Base-by-base conservation (phyloP, 129 eudicot genomes). In the Flaveria bidentis region DNA sequence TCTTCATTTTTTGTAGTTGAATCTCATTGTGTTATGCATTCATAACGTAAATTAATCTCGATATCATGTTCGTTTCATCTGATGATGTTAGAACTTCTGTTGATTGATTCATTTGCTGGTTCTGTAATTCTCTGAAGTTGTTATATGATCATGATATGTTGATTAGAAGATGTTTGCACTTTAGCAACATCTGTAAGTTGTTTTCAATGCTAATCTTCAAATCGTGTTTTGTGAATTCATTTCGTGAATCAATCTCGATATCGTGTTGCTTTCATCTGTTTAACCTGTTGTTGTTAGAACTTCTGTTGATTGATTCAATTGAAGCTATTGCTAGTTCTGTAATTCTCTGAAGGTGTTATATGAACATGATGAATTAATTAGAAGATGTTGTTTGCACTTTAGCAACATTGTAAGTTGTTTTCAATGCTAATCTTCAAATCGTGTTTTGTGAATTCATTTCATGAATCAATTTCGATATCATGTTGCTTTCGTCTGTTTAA, bases 1-100 rank as follows among this genome's bases (percentile, higher is more conserved):
- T 47, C 33, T 22, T 61, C 7, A 77, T 42, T 36, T 82, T 76
- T 61, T 77, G 63, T 65, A 44, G 71, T 61, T 65, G 71, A 57
- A 49, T 9, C 47, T 60, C n/a, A 18, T 67, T 47, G 20, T 69
- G 15, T 60, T 75, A 50, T 49, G 51, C 44, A 22, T 73, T 65
- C 41, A 73, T 47, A 77, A 63, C 28, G n/a, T 71, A 22, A 46
- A 26, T 71, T 51, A 76, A 15, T 28, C 51, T 75, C 33, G 61
- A 74, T 74, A 16, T 72, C 5, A 17, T 66, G 39, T 3, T 13
- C 28, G 7, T 55, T 7, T 55, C 61, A 1, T 52, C 64, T 36
- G 39, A 33, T 33, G 30, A 28, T 36, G 41, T 36, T 36, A 36
- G 41, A 36, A 5, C 41, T 36, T 36, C 41, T 36, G 41, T 36